These are phyloP conservation scores for Talaromyces sp. DNA, from an alignment of 2,329 filamentous ascomycete species.

Conservation along the genomic window DNA sequence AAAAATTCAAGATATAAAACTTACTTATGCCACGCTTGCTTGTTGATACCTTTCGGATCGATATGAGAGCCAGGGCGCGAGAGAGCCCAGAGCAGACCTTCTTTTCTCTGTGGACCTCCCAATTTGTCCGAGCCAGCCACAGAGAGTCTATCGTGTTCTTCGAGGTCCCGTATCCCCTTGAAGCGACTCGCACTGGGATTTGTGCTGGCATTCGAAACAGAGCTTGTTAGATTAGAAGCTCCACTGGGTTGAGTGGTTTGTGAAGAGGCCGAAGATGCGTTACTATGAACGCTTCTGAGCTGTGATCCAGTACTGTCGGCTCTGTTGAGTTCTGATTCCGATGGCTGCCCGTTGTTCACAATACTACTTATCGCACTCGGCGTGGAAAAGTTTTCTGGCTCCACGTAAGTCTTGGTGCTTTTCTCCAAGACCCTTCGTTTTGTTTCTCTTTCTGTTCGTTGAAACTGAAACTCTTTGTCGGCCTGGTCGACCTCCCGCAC, in stretches of 20 bases:
- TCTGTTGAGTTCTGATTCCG: conserved; percentile 66
- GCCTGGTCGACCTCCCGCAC: conserved; percentile 85
- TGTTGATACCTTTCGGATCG: conserved; percentile 91
- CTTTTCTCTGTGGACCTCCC: conserved; percentile 70
- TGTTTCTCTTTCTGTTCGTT: conserved; percentile 90
- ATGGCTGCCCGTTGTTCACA: conserved; percentile 49
- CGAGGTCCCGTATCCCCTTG: conserved; percentile 86
- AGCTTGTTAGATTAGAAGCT: conserved; percentile 17
- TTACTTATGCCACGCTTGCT: conserved; percentile 98
- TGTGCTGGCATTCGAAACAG: conserved; percentile 13
- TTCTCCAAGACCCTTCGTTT: conserved; percentile 88
- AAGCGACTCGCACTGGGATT: conserved; percentile 56
- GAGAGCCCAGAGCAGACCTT: conserved; percentile 90
- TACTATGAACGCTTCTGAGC: conserved; percentile 49
- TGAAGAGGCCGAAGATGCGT: conserved; percentile 42
- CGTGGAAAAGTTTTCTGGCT: conserved; percentile 58
- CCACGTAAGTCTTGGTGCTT: conserved; percentile 68
- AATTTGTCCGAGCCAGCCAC: conserved; percentile 52
- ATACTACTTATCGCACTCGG: conserved; percentile 31
- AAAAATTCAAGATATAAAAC: conserved; percentile 29
- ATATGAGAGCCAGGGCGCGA: conserved; percentile 91
- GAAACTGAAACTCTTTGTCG: conserved; percentile 95
- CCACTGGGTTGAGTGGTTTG: conserved; percentile 29
- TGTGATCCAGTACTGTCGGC: conserved; percentile 72
- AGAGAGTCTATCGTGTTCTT: conserved; percentile 67